Evolutionary conservation across 805 yeast genomes (phyloP).

Genomic region (Nakazawaea populi): DNA sequence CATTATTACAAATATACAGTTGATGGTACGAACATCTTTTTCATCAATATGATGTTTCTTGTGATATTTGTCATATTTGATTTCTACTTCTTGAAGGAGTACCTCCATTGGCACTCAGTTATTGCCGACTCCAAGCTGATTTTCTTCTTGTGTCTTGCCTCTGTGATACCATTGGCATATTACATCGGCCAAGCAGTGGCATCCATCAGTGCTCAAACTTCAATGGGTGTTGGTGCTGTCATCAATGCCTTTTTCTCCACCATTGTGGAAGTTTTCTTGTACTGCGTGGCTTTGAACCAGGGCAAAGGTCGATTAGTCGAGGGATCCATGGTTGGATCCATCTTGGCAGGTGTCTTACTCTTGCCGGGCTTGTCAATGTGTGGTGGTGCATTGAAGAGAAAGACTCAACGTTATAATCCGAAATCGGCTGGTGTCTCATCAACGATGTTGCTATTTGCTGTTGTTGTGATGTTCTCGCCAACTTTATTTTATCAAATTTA

Average conservation of each 20-base stretch:
- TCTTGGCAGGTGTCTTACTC: conserved; percentile 84
- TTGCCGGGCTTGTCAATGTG: conserved; percentile 96
- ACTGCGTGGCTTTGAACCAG: conserved; percentile 85
- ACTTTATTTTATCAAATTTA: conserved; percentile 85
- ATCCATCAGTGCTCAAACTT: conserved; percentile 94
- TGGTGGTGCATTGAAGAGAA: conserved; percentile 89
- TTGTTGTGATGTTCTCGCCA: conserved; percentile 89
- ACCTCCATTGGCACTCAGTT: conserved; percentile 31
- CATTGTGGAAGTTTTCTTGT: conserved; percentile 85
- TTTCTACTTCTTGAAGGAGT: conserved; percentile 55
- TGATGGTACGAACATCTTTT: conserved; percentile 91
- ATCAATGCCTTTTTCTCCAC: conserved; percentile 97
- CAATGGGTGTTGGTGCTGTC: conserved; percentile 98
- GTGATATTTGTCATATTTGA: conserved; percentile 82
- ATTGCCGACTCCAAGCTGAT: conserved; percentile 59
- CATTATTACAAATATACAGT: conserved; percentile 95
- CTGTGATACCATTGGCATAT: conserved; percentile 91
- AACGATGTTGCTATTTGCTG: conserved; percentile 88
- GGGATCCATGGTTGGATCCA: conserved; percentile 92
- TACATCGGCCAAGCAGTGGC: conserved; percentile 99
- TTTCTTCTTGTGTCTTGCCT: conserved; percentile 70
- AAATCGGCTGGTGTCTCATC: conserved; percentile 96
- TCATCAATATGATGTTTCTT: conserved; percentile 74
- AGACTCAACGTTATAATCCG: conserved; percentile 94
- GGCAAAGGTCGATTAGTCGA: conserved; percentile 87